A percentile compares a stretch with the other conserved stretches of the same genome.
These are phyloP conservation scores for Primulina eburnea DNA, from an alignment of 257 asterid species.

Conservation along the genomic window DNA sequence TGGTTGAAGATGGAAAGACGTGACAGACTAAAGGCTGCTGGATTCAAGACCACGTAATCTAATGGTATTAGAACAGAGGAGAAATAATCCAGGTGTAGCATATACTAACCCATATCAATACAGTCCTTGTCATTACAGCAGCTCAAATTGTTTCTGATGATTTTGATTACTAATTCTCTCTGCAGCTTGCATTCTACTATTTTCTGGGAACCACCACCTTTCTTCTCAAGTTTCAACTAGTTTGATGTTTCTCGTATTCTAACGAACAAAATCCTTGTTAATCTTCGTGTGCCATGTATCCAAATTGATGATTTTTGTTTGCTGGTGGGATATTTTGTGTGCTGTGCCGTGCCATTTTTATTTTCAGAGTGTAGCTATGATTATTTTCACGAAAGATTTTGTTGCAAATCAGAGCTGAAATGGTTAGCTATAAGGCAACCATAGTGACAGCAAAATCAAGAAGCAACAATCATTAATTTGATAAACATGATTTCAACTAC, in stretches of 20 bases:
- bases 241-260: background rate
- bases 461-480: too few species aligned
- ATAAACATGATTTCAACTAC: too few species aligned
- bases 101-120: too few species aligned
- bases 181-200: background rate
- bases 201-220: background rate
- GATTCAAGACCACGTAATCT: fast-evolving
- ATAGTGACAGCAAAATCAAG: too few species aligned
- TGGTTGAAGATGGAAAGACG: too few species aligned
- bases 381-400: too few species aligned
- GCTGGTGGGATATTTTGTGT: background rate
- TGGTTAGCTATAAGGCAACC: too few species aligned
- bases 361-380: too few species aligned
- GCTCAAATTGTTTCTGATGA: constrained; percentile 4
- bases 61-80: too few species aligned
- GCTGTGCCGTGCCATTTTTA: background rate
- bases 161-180: background rate
- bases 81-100: too few species aligned
- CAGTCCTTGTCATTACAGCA: background rate
- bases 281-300: background rate
- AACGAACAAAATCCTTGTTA: background rate
- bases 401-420: too few species aligned
- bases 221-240: background rate
- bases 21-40: too few species aligned
- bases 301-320: background rate